Percentiles rank a stretch among this genome's conserved stretches.
Conservation (phyloP, 148 eudicot species). For the Dysphania ambrosioides region DNA sequence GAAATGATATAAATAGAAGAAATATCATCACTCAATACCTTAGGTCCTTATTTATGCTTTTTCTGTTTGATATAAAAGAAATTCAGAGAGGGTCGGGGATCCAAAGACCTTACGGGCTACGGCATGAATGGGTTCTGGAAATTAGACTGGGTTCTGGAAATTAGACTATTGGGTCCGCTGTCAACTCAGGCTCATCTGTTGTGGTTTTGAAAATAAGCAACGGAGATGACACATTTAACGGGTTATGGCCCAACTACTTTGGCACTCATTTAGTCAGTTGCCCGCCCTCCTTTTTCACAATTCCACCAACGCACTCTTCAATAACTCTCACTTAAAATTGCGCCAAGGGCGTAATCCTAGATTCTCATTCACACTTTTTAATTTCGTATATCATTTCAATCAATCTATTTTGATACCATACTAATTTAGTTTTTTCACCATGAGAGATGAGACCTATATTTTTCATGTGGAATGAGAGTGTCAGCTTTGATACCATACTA, state of each 20-base stretch:
- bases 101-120: background rate
- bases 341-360: too few relatives aligned
- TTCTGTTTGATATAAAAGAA: conserved; percentile 5
- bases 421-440: too few relatives aligned
- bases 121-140: background rate
- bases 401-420: too few relatives aligned
- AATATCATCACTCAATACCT: background rate
- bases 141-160: background rate
- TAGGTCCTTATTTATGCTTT: background rate
- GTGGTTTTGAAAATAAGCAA: background rate
- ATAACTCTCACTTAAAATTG: too few relatives aligned
- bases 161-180: conserved; percentile 5
- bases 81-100: background rate
- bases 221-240: background rate
- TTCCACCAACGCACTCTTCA: background rate
- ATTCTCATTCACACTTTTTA: too few relatives aligned
- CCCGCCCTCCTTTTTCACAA: background rate
- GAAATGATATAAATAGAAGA: background rate
- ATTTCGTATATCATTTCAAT: too few relatives aligned
- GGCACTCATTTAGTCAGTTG: background rate
- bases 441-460: too few relatives aligned
- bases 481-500: too few relatives aligned
- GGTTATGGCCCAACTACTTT: conserved; percentile 3
- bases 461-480: too few relatives aligned
- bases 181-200: conserved; percentile 14